Evolutionary conservation across 1,139 yeast species (phyloP).

Genomic region (Lodderomyces parapsilosis): DNA sequence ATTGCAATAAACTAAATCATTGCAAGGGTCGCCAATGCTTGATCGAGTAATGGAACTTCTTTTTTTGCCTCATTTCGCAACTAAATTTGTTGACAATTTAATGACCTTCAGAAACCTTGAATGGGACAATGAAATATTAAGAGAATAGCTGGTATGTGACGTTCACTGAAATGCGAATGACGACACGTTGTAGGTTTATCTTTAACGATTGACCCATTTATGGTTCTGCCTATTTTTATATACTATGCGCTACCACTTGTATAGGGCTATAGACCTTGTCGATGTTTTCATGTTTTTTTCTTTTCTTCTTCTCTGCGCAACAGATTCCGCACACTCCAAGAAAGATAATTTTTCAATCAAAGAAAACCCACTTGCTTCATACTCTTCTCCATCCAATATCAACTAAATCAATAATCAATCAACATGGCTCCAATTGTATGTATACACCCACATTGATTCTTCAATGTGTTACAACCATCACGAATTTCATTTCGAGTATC

Average conservation of each 20-base stretch:
- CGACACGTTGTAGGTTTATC: no score
- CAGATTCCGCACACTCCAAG: not conserved
- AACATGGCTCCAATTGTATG: constrained; percentile 93
- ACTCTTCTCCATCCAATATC: not conserved
- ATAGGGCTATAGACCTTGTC: not conserved
- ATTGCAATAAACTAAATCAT: no score
- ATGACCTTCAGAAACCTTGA: no score
- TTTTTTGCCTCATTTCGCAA: not conserved
- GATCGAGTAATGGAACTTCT: no score
- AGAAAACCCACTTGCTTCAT: not conserved
- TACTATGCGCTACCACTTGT: no score
- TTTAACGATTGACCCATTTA: no score
- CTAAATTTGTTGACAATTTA: not conserved
- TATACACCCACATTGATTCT: constrained; percentile 24
- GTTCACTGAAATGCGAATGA: no score
- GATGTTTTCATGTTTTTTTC: not conserved
- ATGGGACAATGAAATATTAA: no score
- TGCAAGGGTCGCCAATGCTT: not conserved
- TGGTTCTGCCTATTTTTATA: no score
- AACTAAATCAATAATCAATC: constrained; percentile 17
- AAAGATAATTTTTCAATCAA: not conserved
- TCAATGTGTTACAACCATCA: not conserved
- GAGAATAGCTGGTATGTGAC: no score
- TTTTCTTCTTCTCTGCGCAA: not conserved
- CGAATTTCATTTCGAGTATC: not conserved